A percentile compares a stretch with the other conserved stretches of the same genome.
Evolutionary conservation across 106 monocot genomes (phyloP).

Genomic region (Platanthera guangdongensis): DNA sequence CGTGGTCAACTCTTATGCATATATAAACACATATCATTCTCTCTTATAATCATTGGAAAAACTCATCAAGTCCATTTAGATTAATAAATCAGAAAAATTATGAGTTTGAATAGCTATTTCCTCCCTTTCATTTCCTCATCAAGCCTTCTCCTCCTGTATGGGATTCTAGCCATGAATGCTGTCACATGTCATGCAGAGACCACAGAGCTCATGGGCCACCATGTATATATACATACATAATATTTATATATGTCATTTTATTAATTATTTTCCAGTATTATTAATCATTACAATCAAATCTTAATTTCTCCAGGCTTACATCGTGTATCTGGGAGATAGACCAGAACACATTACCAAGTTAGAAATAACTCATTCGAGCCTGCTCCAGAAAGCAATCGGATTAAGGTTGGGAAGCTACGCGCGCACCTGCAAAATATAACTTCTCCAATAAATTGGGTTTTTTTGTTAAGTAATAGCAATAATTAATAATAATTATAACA

Average conservation of each 20-base stretch:
- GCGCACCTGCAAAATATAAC: too few species aligned
- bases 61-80: too few species aligned
- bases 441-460: background rate
- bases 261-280: background rate
- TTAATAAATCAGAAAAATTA: too few species aligned
- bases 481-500: background rate
- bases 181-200: background rate
- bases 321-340: background rate
- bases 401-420: background rate
- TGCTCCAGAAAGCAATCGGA: background rate
- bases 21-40: too few species aligned
- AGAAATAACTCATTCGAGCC: background rate
- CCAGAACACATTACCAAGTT: background rate
- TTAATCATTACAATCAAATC: background rate
- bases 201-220: background rate
- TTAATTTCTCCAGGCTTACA: background rate
- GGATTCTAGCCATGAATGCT: background rate
- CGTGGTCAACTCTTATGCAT: too few species aligned
- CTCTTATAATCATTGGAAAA: too few species aligned
- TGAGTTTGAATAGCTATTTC: too few species aligned
- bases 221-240: too few species aligned
- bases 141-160: too few species aligned
- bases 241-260: background rate
- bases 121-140: too few species aligned
- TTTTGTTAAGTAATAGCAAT: background rate